These are phyloP conservation scores for Cystobasidium ongulense DNA, from an alignment of 768 basidiomycete genomes.

Conservation along the genomic window DNA sequence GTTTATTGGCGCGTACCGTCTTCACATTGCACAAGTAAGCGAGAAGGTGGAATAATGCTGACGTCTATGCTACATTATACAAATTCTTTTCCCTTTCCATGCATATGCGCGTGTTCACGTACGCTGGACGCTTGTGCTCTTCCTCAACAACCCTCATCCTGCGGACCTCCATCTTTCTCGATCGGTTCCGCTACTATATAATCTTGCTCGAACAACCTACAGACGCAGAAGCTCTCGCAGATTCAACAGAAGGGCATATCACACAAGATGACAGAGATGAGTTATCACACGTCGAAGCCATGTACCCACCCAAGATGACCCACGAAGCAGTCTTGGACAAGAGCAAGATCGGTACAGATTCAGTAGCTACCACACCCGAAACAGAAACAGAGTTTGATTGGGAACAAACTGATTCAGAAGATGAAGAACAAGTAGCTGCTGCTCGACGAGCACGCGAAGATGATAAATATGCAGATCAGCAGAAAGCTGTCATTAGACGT, in stretches of 20 bases:
- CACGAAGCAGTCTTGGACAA: background rate
- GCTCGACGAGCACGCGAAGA: constrained; percentile 19
- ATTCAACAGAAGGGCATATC: background rate
- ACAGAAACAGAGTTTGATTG: constrained; percentile 29
- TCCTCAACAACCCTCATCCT: background rate
- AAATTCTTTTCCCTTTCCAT: background rate
- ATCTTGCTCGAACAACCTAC: background rate
- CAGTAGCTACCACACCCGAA: constrained; percentile 11
- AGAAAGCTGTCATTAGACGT: constrained; percentile 9
- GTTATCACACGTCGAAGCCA: constrained; percentile 2
- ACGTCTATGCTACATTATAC: background rate
- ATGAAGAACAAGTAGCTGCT: constrained; percentile 26
- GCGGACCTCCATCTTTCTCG: background rate
- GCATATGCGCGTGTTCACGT: background rate
- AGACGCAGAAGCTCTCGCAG: constrained; percentile 28
- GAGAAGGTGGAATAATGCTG: background rate
- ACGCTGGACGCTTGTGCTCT: background rate
- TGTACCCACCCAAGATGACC: constrained; percentile 4
- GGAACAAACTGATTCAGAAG: constrained; percentile 26
- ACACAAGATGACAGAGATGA: constrained; percentile 1
- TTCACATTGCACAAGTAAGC: background rate
- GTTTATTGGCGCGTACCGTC: background rate
- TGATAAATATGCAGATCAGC: background rate
- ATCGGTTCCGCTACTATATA: background rate
- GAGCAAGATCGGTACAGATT: background rate